These are phyloP conservation scores for Cymodocea nodosa DNA, from an alignment of 116 monocot species.

Conservation along the genomic window DNA sequence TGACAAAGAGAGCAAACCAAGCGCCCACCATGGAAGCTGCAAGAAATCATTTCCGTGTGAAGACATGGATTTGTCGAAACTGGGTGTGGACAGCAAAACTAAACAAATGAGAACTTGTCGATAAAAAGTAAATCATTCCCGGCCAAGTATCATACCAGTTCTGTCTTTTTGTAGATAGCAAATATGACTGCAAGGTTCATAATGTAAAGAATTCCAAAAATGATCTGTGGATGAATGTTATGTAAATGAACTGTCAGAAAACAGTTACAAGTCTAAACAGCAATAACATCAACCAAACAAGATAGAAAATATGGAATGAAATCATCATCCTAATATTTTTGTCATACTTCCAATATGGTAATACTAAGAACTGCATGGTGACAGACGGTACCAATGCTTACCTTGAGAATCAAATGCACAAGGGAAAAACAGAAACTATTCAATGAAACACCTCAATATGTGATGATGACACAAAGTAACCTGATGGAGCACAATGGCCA, in stretches of 20 bases:
- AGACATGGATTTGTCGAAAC: not conserved
- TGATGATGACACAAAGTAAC: too few relatives aligned
- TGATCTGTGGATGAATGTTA: constrained; percentile 35
- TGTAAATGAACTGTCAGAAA: not conserved
- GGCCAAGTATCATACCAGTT: constrained; percentile 43
- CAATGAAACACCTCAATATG: too few relatives aligned
- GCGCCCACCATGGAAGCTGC: constrained; percentile 91
- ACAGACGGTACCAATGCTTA: too few relatives aligned
- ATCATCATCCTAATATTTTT: too few relatives aligned
- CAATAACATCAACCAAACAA: not conserved
- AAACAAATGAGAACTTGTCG: constrained; percentile 1
- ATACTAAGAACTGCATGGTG: too few relatives aligned
- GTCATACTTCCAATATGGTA: too few relatives aligned
- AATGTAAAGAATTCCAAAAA: constrained; percentile 82
- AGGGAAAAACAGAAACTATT: too few relatives aligned
- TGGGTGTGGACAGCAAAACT: not conserved
- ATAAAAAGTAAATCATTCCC: not conserved
- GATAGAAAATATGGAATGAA: too few relatives aligned
- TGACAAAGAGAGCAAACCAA: constrained; percentile 79
- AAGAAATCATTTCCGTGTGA: not conserved
- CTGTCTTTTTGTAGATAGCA: constrained; percentile 56
- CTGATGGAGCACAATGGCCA: too few relatives aligned
- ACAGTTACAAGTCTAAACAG: not conserved
- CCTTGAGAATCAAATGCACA: too few relatives aligned
- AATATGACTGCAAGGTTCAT: constrained; percentile 59